Evolutionary conservation across 352 stramenopile genomes (phyloP).

Genomic region (Aphanomyces astaci): DNA sequence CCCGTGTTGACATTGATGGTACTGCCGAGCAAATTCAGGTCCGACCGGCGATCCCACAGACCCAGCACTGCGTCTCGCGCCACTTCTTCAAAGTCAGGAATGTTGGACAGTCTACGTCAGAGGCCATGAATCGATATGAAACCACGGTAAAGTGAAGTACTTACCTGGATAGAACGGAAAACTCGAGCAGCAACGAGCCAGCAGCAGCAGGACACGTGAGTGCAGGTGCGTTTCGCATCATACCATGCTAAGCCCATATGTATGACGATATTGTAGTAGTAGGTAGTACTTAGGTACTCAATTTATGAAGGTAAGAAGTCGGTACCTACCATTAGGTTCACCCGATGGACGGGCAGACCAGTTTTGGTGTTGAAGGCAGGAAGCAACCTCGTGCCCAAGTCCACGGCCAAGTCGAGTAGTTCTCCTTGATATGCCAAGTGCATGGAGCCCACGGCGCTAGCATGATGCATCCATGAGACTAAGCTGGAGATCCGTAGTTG

Average conservation of each 20-base stretch:
- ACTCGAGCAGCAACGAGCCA: constrained; percentile 95
- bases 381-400: constrained; percentile 93
- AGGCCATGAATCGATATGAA: background rate
- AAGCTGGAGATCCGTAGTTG: too few species aligned
- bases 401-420: constrained; percentile 88
- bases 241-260: constrained; percentile 26
- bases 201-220: constrained; percentile 93
- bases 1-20: constrained; percentile 90
- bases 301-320: too few species aligned
- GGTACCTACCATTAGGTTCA: constrained; percentile 86
- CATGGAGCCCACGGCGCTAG: constrained; percentile 3
- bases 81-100: constrained; percentile 50
- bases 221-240: constrained; percentile 62
- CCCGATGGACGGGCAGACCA: constrained; percentile 91
- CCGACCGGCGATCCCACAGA: constrained; percentile 69
- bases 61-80: constrained; percentile 52
- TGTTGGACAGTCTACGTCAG: constrained; percentile 32
- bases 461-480: too few species aligned
- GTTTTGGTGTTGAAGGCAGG: constrained; percentile 95
- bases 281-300: too few species aligned
- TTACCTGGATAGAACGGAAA: constrained; percentile 88
- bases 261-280: background rate
- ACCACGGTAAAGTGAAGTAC: constrained; percentile 22
- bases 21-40: constrained; percentile 91
- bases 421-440: constrained; percentile 84